Evolutionary conservation across 1,284 basidiomycete genomes (phyloP), one percentile per base, ranked within the genome.

Genomic region (Ustilago nuda): DNA sequence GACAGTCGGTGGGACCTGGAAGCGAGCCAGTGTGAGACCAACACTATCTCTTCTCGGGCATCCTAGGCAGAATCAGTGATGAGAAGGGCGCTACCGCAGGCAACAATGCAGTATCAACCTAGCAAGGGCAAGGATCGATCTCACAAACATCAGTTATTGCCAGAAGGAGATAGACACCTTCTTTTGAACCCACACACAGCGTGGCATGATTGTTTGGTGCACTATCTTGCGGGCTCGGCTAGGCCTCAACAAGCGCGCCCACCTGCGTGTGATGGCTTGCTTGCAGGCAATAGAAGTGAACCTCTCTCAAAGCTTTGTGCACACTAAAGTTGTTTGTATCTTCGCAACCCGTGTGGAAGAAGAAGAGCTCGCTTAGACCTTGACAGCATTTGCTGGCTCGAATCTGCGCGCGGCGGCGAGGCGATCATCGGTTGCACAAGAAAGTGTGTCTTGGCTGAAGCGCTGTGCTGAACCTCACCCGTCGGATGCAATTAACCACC

Each of bases 361-460:
- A 37, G 13, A 13, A 41, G n/a, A 43, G 36, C 35, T 56, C 54
- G 54, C 37, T 56, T 45, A 23, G 13, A 27, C 13, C 45, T 59
- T 59, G 57, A 59, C 57, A 59, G 57, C 56, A 3, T n/a, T 27
- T 23, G 43, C n/a, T 17, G 11, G 48, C 57, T 59, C 57, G 48
- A 48, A 15, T 39, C 46, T 59, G 57, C 57, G 36, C 43, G 3
- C 23, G 23, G 48, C 48, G n/a, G 32, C 35, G 45, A 50, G 43
- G 27, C 51, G 63, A 65, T 37, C 32, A 35, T 58, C 56, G 56
- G 50, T 32, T 55, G 35, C 63, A 58, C 35, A 19, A 45, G n/a
- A n/a, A 45, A 19, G 43, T 6, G 30, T 27, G 30, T 11, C 48
- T 32, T 50, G 23, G 23, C 23, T 27, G 23, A 27, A 27, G 39